Base-by-base conservation (phyloP, 495 filamentous ascomycete genomes). In the Daldinia concentrica region DNA sequence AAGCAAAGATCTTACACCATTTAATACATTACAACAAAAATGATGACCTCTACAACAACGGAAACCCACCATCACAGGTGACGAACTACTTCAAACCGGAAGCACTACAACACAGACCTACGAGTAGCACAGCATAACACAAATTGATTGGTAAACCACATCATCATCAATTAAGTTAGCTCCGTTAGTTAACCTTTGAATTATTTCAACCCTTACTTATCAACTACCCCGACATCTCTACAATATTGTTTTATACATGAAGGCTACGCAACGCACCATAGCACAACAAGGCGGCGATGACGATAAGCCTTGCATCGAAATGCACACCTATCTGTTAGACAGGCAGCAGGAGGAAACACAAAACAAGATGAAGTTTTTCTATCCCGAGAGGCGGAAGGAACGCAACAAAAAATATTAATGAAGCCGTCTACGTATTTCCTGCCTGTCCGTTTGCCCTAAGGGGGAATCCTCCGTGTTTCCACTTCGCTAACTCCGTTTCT, bases 381-480 rank as follows among this genome's bases (percentile, higher is more conserved):
- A 64, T 56, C 50, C 50, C 61, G 37, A 39, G 17, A 43, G 34
- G 17, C 12, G 36, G 32, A 54, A 29, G 15, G n/a, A 39, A 39
- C 24, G 32, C 19, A 64, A 17, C 22, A 39, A 39, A 56, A 30
- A 15, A 54, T 52, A 36, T 22, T 27, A 62, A 39, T 43, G 41
- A 37, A 43, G 36, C 36, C 50, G 52, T 64, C 61, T 64, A 64
- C 50, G 50, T 51, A 43, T 48, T 48, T 58, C 63, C 63, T 22
- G 17, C 37, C 62, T 27, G 39, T 36, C 52, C 63, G 41, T 24
- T 66, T 66, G 37, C 32, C 55, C 24, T 59, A 30, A 48, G 27
- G 55, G 63, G 63, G 52, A 52, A 58, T 51, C 55, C 63, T 52
- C 48, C 57, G 57, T 61, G 15, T 67, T 52, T 61, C 64, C 64